Conservation (phyloP, 140 eudicot species). For the Bidens hawaiensis region DNA sequence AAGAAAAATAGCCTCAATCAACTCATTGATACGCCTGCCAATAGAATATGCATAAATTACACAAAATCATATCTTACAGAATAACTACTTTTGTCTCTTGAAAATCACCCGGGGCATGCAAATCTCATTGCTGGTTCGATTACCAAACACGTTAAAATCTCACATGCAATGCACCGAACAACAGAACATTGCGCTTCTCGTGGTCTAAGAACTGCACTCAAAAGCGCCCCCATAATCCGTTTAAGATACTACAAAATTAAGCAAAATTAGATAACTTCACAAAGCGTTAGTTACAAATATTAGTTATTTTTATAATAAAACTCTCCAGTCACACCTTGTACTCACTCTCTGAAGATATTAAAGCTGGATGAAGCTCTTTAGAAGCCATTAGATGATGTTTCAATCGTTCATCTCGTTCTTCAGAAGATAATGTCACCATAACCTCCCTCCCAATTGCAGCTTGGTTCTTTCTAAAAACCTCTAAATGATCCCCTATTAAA, state of each 20-base stretch:
- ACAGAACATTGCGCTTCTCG: slow-evolving; percentile 92
- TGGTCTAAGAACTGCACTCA: slow-evolving; percentile 82
- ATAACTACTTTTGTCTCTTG: neutral
- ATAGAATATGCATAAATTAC: neutral
- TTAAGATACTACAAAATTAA: slow-evolving; percentile 62
- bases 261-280: slow-evolving; percentile 22
- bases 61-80: neutral
- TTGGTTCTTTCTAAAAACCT: slow-evolving; percentile 86
- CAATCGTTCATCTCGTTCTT: slow-evolving; percentile 95
- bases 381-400: slow-evolving; percentile 84
- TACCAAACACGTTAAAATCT: slow-evolving; percentile 83
- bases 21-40: neutral
- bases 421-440: slow-evolving; percentile 91
- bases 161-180: slow-evolving; percentile 85
- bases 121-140: slow-evolving; percentile 89
- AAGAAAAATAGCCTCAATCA: slow-evolving; percentile 61
- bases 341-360: slow-evolving; percentile 92
- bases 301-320: slow-evolving; percentile 10
- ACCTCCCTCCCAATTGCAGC: slow-evolving; percentile 82
- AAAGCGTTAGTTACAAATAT: neutral
- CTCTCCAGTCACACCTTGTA: slow-evolving; percentile 92
- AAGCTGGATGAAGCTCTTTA: slow-evolving; percentile 94
- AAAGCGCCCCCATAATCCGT: slow-evolving; percentile 71
- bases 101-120: slow-evolving; percentile 82
- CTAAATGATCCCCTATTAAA: slow-evolving; percentile 80